phyloP scores from a whole-genome alignment of 2,329 filamentous ascomycete genomes.

The Xylariaceae sp. region DNA sequence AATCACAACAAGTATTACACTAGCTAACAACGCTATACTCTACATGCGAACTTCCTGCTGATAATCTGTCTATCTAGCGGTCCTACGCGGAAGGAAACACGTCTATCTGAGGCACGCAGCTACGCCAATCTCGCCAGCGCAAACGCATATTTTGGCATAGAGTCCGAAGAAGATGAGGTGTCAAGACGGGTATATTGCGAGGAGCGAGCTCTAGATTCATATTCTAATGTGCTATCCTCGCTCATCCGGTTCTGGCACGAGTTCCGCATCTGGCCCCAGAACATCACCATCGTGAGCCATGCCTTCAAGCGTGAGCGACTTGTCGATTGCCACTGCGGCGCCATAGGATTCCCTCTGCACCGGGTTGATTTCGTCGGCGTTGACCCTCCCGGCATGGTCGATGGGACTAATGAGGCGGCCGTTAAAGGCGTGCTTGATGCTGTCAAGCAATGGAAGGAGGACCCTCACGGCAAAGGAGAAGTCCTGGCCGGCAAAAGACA shows the following conservation, averaged over 20 bases:
- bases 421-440: slow-evolving; percentile 48
- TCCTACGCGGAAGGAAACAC: slow-evolving; percentile 61
- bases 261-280: slow-evolving; percentile 54
- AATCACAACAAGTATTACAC: not conserved
- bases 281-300: slow-evolving; percentile 68
- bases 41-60: not conserved
- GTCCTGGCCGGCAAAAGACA: slow-evolving; percentile 51
- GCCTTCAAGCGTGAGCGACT: slow-evolving; percentile 69
- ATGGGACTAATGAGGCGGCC: slow-evolving; percentile 42
- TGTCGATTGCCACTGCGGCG: slow-evolving; percentile 64
- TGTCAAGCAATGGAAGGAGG: slow-evolving; percentile 51
- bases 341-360: slow-evolving; percentile 56
- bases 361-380: slow-evolving; percentile 61
- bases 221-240: slow-evolving; percentile 81
- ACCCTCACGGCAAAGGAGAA: slow-evolving; percentile 54
- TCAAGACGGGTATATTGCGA: slow-evolving; percentile 60
- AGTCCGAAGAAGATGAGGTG: slow-evolving; percentile 26
- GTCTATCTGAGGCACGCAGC: slow-evolving; percentile 62
- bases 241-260: slow-evolving; percentile 61
- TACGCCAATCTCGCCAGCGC: slow-evolving; percentile 59
- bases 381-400: slow-evolving; percentile 58
- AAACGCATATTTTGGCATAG: slow-evolving; percentile 50
- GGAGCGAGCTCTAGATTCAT: slow-evolving; percentile 78
- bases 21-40: not conserved
- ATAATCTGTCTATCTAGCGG: slow-evolving; percentile 47